Evolutionary conservation across 192 early-diverging fungal genomes (phyloP), one percentile per base, ranked within the genome.

Genomic region (Allomyces arbusculus): DNA sequence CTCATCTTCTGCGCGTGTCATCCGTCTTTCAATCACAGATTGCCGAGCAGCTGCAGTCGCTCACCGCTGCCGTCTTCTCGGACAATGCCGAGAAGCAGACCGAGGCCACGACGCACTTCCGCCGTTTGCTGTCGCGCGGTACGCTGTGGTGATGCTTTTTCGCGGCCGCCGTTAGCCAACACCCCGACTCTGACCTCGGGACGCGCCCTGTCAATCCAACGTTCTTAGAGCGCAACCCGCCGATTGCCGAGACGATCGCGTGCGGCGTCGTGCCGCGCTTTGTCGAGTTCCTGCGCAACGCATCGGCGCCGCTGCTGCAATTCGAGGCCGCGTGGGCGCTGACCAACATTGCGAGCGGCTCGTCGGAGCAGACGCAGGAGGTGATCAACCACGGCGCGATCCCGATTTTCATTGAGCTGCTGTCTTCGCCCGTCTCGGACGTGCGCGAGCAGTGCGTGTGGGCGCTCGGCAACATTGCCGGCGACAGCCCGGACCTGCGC

Each of bases 381-480:
- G 93, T 97, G 11, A 92, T 97, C 66, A 84, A 92, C n/a, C 76
- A 84, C 62, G 88, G 88, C 61, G 94, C 95, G 19, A 89, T 98
- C 23, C 93, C 91, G 61, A 77, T 87, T 45, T 98, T 98, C 72
- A 84, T 95, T 62, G 79, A 89, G 77, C 81, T 98, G 44, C 81
- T 98, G 64, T 79, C 83, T 74, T 90, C 86, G 66, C 80, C 80
- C 61, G 83, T 80, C 64, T 77, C 82, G 23, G 95, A 98, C 76
- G 94, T 98, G 43, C 85, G 85, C 67, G 95, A 98, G 78, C 94
- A 96, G 83, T 94, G 91, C 61, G 95, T 98, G 66, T 98, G 95
- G 95, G 95, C 95, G 44, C 81, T 98, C 62, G 95, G 95, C 66
- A 98, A 98, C 78, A 98, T 98, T 86, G 95, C 95, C 61, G 95